Base-by-base conservation (phyloP, 2,329 filamentous ascomycete species). In the Fusarium sarcochroum region DNA sequence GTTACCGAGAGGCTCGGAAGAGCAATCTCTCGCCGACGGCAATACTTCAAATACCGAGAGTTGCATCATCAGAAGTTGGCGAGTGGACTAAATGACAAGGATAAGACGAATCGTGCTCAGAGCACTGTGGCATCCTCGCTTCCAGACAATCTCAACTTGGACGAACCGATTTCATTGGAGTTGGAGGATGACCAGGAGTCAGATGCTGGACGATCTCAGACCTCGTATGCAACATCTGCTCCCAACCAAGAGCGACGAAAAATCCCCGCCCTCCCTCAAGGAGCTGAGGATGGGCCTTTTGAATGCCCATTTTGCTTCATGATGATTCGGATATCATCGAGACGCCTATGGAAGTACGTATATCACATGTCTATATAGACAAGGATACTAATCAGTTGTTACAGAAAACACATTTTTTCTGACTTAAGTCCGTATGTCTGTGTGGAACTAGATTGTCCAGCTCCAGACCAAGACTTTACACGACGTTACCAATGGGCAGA, bases 11-110 rank as follows among this genome's bases (percentile, higher is more conserved):
- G 67, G 1, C 13, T 70, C 0, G 67, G 67, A 0, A 58, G 50
- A 6, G 63, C 63, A 0, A 64, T 58, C 0, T 51, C 40, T 1
- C 38, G 54, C 4, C 7, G 62, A 5, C 46, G 67, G 0, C 48
- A 70, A 5, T 70, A 57, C 4, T 67, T 70, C 1, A 67, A 60
- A 4, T 64, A 70, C 1, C n/a, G 66, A 17, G n/a, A 58, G 9
- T 14, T 13, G 6, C 50, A 66, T 0, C 62, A 55, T 6, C 4
- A n/a, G 0, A 58, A 55, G 6, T 2, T 66, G 4, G 7, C 46
- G 0, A 40, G 21, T 9, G 58, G 53, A 0, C 18, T 66, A 0
- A 21, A 51, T 0, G 14, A 47, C 0, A 10, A 54, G 0, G 7
- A 2, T 0, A 6, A 40, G 4, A 30, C 3, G 27, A 11, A 32